Evolutionary conservation across 495 filamentous ascomycete genomes (phyloP).

Genomic region (Neurospora terricola): DNA sequence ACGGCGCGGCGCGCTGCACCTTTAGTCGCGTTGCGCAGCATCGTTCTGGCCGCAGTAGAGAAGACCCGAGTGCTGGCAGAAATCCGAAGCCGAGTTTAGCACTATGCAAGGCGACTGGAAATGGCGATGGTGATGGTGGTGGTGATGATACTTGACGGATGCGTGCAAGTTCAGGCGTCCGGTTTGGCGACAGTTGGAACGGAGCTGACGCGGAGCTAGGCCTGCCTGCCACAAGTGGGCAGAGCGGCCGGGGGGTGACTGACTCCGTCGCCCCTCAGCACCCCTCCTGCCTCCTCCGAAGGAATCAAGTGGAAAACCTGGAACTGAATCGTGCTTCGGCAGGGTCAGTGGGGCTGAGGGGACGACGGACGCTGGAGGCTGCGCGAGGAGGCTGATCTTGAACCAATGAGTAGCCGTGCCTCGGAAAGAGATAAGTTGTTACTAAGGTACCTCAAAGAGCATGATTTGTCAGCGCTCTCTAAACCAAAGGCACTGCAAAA

Average conservation of each 20-base stretch:
- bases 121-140: not conserved
- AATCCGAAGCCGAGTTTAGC: not conserved
- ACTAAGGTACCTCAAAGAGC: not conserved
- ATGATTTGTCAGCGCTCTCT: not conserved
- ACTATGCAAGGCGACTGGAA: not conserved
- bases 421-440: not conserved
- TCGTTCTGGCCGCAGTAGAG: conserved; percentile 12
- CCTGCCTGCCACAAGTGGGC: not conserved
- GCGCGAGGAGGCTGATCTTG: not conserved
- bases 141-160: not conserved
- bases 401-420: not conserved
- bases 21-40: conserved; percentile 40
- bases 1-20: conserved; percentile 52
- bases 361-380: not conserved
- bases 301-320: not conserved
- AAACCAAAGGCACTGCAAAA: not conserved
- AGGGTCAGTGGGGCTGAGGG: not conserved
- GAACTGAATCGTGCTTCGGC: not conserved
- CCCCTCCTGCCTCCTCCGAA: not conserved
- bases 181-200: not conserved
- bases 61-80: not conserved
- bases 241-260: not conserved
- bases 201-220: not conserved
- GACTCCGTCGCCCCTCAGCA: not conserved
- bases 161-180: not conserved